phyloP scores from a whole-genome alignment of 164 flowering plant species.

The Santalum album region DNA sequence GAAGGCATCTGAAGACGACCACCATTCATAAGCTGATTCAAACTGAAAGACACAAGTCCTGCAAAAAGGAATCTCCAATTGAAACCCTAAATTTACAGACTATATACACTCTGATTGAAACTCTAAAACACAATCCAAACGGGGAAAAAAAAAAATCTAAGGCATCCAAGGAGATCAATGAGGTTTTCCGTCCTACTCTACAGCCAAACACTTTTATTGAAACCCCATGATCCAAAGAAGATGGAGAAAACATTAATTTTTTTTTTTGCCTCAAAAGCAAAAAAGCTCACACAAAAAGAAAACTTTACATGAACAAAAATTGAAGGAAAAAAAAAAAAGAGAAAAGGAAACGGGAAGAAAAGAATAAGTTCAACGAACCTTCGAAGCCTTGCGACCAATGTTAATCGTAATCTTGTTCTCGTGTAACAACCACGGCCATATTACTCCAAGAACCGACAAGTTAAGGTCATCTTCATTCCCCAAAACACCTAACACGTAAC shows the following conservation, averaged over 20 bases:
- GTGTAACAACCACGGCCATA: constrained; percentile 37
- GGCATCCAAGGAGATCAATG: no score
- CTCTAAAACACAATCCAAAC: constrained; percentile 33
- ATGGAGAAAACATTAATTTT: constrained; percentile 8
- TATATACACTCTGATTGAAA: no score
- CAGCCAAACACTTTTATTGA: no score
- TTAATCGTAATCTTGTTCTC: constrained; percentile 55
- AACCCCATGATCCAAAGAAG: no score
- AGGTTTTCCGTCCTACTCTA: no score
- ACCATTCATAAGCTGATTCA: no score
- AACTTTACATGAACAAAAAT: no score
- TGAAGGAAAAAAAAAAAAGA: no score
- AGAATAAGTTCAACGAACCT: constrained; percentile 45
- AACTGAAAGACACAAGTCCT: no score
- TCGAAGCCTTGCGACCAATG: constrained; percentile 89
- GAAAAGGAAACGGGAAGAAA: not conserved
- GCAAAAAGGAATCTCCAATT: constrained; percentile 83
- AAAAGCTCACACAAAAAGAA: no score
- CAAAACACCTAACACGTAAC: constrained; percentile 5
- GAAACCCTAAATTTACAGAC: constrained; percentile 61
- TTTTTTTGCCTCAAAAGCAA: not conserved
- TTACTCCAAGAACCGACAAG: constrained; percentile 33
- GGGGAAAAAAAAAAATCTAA: no score
- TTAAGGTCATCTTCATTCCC: constrained; percentile 25
- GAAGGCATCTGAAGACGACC: not conserved